phyloP scores from a whole-genome alignment of 495 filamentous ascomycete genomes.

The Daldinia caldariorum region DNA sequence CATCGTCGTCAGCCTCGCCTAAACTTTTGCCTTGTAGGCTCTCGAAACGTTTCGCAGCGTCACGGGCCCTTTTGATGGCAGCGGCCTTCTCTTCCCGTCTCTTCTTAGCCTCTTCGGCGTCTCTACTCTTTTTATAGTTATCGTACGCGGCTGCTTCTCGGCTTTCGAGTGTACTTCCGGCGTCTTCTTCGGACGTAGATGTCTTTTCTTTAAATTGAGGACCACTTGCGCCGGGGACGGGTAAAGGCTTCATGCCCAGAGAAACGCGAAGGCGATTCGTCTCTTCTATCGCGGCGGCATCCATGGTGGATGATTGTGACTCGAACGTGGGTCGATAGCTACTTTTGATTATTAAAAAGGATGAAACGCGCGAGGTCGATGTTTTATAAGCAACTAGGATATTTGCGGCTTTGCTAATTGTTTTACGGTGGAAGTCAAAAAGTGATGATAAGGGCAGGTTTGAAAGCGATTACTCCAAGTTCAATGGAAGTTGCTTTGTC shows the following conservation, averaged over 20 bases:
- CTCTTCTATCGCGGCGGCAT: conserved; percentile 88
- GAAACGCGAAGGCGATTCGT: conserved; percentile 91
- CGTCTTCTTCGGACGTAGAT: conserved; percentile 60
- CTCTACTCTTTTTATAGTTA: conserved; percentile 64
- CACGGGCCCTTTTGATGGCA: conserved; percentile 87
- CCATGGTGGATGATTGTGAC: conserved; percentile 63
- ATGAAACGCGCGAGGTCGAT: background rate
- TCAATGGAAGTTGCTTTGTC: background rate
- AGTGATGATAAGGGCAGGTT: background rate
- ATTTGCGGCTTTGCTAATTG: background rate
- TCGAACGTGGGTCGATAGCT: background rate
- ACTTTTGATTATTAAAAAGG: background rate
- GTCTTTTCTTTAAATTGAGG: conserved; percentile 48
- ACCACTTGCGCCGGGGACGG: conserved; percentile 73
- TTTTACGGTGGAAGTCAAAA: background rate
- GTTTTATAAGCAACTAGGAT: background rate
- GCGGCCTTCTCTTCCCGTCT: conserved; percentile 79
- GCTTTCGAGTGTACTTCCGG: conserved; percentile 79
- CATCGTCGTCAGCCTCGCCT: conserved; percentile 72
- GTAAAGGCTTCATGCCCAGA: conserved; percentile 89
- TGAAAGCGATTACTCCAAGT: background rate
- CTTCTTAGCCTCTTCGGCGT: conserved; percentile 70
- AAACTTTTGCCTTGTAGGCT: conserved; percentile 83
- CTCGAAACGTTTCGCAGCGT: conserved; percentile 76
- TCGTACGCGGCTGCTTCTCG: conserved; percentile 79